Percentiles rank a stretch among this genome's conserved stretches.
Evolutionary conservation across 2,329 filamentous ascomycete species (phyloP).

Genomic region (Penicillium sp.): DNA sequence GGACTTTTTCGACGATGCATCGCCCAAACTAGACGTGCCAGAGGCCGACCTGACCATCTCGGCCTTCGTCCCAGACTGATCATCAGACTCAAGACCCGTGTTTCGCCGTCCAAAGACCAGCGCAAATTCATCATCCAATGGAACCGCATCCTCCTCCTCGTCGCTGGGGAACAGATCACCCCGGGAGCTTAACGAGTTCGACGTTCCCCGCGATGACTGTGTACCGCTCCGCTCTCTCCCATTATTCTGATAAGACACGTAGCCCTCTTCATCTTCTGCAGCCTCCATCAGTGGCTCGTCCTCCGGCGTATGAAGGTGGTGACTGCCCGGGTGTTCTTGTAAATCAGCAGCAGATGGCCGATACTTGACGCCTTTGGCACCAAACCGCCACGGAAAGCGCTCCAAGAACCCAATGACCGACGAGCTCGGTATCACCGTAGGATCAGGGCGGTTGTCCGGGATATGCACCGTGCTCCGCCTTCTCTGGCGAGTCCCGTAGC

Average conservation of each 20-base stretch:
- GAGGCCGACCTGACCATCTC: slow-evolving; percentile 43
- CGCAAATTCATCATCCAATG: slow-evolving; percentile 88
- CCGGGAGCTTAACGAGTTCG: slow-evolving; percentile 81
- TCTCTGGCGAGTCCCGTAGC: slow-evolving; percentile 72
- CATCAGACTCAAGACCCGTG: slow-evolving; percentile 61
- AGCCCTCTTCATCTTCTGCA: slow-evolving; percentile 50
- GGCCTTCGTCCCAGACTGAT: slow-evolving; percentile 68
- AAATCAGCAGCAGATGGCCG: slow-evolving; percentile 88
- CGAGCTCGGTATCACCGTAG: slow-evolving; percentile 86
- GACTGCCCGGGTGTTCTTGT: slow-evolving; percentile 76
- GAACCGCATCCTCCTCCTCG: slow-evolving; percentile 91
- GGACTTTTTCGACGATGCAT: slow-evolving; percentile 49
- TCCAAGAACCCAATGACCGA: slow-evolving; percentile 83
- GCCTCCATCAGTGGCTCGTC: slow-evolving; percentile 70
- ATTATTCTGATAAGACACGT: slow-evolving; percentile 16
- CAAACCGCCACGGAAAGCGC: slow-evolving; percentile 80
- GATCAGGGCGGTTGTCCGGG: slow-evolving; percentile 62
- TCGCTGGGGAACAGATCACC: slow-evolving; percentile 92
- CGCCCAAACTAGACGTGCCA: slow-evolving; percentile 50
- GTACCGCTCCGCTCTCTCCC: slow-evolving; percentile 71
- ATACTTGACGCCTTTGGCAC: slow-evolving; percentile 76
- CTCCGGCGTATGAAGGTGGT: slow-evolving; percentile 54
- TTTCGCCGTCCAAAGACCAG: slow-evolving; percentile 74
- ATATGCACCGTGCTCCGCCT: slow-evolving; percentile 58
- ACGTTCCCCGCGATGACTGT: slow-evolving; percentile 75